Conservation (phyloP, 2,329 filamentous ascomycete species). For the Arthrobotrys megalospora region DNA sequence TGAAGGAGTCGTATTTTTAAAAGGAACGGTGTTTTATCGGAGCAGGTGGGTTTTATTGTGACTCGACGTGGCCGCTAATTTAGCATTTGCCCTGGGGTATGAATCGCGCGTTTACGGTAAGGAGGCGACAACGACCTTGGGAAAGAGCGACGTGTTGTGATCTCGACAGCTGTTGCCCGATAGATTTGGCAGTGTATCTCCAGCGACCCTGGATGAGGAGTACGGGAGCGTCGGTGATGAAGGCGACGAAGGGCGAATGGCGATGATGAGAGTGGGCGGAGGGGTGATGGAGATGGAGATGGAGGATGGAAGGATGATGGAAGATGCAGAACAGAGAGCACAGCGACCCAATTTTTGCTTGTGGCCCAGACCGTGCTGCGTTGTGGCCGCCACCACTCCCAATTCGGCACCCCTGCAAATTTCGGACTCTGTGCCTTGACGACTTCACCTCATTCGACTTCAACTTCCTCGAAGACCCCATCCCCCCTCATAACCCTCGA, state of each 20-base stretch:
- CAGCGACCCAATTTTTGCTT: conserved; percentile 10
- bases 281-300: conserved; percentile 19
- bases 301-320: conserved; percentile 27
- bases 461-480: conserved; percentile 10
- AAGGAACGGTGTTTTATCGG: conserved; percentile 2
- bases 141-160: conserved; percentile 27
- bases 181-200: not conserved
- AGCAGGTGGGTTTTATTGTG: not conserved
- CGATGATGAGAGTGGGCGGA: conserved; percentile 7
- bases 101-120: conserved; percentile 39
- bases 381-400: conserved; percentile 24
- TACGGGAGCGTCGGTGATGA: not conserved
- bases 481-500: conserved; percentile 5
- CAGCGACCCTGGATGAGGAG: conserved; percentile 5
- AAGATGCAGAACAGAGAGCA: conserved; percentile 7
- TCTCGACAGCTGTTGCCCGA: not conserved
- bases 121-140: conserved; percentile 21
- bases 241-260: not conserved
- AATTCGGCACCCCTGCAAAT: conserved; percentile 49
- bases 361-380: conserved; percentile 7
- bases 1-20: not conserved
- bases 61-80: conserved; percentile 34
- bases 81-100: conserved; percentile 24
- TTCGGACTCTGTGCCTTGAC: conserved; percentile 28
- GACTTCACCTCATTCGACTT: conserved; percentile 22